Evolutionary conservation across 2,329 filamentous ascomycete genomes (phyloP).

Genomic region (Diaporthe capsici): DNA sequence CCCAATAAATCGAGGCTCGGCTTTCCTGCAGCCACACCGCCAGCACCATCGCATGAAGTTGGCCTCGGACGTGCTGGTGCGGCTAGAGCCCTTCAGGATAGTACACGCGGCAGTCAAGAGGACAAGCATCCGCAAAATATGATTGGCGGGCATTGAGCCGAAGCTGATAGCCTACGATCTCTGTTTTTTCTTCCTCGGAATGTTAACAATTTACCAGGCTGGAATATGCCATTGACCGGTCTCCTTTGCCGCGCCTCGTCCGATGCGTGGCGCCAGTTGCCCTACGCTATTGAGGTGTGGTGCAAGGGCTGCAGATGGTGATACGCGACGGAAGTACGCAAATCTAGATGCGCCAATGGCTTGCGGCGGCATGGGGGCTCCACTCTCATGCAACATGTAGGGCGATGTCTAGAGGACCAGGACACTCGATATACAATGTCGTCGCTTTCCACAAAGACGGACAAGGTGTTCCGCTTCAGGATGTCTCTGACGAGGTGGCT

Average conservation of each 20-base stretch:
- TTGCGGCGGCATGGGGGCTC: neutral
- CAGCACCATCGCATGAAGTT: neutral
- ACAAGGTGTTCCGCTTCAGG: neutral
- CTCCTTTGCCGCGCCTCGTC: neutral
- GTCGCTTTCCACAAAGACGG: neutral
- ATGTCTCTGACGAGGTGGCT: neutral
- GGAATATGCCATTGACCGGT: neutral
- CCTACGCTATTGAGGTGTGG: neutral
- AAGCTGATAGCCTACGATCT: neutral
- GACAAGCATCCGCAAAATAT: neutral
- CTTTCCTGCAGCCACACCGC: neutral
- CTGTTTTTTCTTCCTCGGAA: neutral
- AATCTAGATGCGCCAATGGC: constrained; percentile 2
- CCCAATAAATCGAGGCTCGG: constrained; percentile 23
- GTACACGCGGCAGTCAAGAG: neutral
- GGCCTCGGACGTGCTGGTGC: neutral
- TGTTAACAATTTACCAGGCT: neutral
- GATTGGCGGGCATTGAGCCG: neutral
- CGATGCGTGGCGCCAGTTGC: neutral
- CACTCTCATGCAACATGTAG: neutral
- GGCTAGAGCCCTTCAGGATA: neutral
- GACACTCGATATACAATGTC: neutral
- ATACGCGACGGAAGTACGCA: constrained; percentile 16
- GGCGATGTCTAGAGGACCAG: neutral
- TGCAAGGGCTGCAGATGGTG: constrained; percentile 22